These are phyloP conservation scores for Lasiosphaeris hirsuta DNA, from an alignment of 495 filamentous ascomycete species.

Conservation along the genomic window DNA sequence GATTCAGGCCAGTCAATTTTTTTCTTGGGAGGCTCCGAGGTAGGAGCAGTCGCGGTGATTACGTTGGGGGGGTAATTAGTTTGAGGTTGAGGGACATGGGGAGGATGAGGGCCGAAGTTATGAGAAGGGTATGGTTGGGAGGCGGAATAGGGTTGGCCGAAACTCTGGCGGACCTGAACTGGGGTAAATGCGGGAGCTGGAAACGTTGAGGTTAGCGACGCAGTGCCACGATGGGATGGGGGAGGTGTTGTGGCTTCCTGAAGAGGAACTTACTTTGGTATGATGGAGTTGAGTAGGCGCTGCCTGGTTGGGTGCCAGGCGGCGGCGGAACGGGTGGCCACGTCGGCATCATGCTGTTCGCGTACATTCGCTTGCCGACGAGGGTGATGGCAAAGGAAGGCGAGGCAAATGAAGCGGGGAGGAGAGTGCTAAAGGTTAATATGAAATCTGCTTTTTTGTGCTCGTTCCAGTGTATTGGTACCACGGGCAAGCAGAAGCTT, in stretches of 20 bases:
- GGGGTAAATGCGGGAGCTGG: constrained; percentile 49
- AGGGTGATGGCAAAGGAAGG: no score
- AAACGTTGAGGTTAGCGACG: constrained; percentile 23
- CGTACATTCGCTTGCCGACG: constrained; percentile 7
- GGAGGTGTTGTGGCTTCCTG: neutral
- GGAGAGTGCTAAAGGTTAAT: neutral
- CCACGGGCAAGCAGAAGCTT: neutral
- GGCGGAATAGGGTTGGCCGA: constrained; percentile 37
- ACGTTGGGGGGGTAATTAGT: constrained; percentile 26
- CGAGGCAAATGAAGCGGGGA: neutral
- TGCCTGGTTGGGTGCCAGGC: constrained; percentile 34
- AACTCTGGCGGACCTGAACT: constrained; percentile 46
- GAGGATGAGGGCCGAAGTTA: constrained; percentile 21
- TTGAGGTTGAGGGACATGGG: constrained; percentile 19
- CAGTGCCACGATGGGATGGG: neutral
- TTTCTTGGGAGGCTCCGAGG: constrained; percentile 40
- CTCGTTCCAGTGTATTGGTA: neutral
- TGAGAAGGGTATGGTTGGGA: constrained; percentile 29
- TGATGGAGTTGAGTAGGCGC: constrained; percentile 24
- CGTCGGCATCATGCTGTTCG: constrained; percentile 29
- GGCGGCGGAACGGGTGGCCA: constrained; percentile 27
- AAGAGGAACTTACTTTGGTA: constrained; percentile 25
- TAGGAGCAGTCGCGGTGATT: constrained; percentile 13
- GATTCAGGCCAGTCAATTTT: constrained; percentile 73
- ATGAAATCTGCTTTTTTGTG: neutral